Percentiles rank a stretch among this genome's conserved stretches.
Conservation (phyloP, 768 basidiomycete species). For the Melanogaster broomeanus region DNA sequence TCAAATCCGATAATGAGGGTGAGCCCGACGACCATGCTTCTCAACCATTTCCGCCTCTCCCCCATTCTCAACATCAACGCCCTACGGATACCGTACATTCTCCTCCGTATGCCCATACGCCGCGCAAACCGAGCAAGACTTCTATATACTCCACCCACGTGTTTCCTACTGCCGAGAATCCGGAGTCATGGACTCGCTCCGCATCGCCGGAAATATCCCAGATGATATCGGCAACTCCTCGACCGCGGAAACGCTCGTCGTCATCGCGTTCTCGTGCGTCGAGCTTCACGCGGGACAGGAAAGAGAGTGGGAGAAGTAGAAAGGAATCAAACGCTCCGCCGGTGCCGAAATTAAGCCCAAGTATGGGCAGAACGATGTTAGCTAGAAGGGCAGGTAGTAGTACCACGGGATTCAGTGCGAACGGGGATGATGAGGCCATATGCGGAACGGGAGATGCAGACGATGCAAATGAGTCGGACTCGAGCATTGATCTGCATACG, state of each 20-base stretch:
- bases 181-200: conserved; percentile 15
- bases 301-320: conserved; percentile 11
- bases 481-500: conserved; percentile 68
- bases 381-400: neutral
- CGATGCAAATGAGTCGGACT: conserved; percentile 52
- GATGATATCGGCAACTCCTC: conserved; percentile 41
- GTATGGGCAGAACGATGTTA: neutral
- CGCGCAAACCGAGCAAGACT: conserved; percentile 24
- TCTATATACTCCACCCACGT: conserved; percentile 13
- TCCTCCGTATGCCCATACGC: conserved; percentile 23
- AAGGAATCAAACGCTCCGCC: conserved; percentile 9
- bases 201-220: conserved; percentile 41
- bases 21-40: conserved; percentile 26
- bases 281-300: conserved; percentile 16
- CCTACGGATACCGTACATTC: neutral
- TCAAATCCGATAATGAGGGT: conserved; percentile 29
- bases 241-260: conserved; percentile 31
- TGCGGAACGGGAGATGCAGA: conserved; percentile 22
- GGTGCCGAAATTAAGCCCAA: conserved; percentile 9
- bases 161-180: conserved; percentile 8
- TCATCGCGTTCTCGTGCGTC: conserved; percentile 25
- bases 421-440: neutral
- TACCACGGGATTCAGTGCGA: neutral
- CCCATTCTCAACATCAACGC: conserved; percentile 14
- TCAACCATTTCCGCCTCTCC: conserved; percentile 27